phyloP scores from a whole-genome alignment of 2,329 filamentous ascomycete genomes.

The Cadophora gregata region DNA sequence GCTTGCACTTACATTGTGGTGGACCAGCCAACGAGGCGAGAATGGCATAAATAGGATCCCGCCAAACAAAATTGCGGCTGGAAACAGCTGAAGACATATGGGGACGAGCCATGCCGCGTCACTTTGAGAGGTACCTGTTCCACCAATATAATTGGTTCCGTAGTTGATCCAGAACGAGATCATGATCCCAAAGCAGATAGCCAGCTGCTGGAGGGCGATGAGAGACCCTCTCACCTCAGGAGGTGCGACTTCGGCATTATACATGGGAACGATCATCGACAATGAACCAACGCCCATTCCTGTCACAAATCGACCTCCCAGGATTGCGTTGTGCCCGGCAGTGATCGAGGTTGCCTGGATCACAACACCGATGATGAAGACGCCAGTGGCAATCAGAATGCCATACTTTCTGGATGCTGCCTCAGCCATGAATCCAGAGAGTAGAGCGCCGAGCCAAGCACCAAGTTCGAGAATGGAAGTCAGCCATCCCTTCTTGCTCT shows the following conservation, averaged over 20 bases:
- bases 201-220: slow-evolving; percentile 69
- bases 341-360: slow-evolving; percentile 68
- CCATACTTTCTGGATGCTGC: slow-evolving; percentile 71
- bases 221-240: slow-evolving; percentile 71
- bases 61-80: slow-evolving; percentile 67
- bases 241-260: slow-evolving; percentile 57
- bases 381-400: slow-evolving; percentile 66
- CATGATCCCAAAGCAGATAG: slow-evolving; percentile 63
- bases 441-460: slow-evolving; percentile 75
- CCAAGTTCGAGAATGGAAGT: slow-evolving; percentile 76
- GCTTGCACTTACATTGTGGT: slow-evolving; percentile 54
- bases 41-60: slow-evolving; percentile 85
- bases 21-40: slow-evolving; percentile 76
- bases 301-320: slow-evolving; percentile 76
- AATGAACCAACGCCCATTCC: slow-evolving; percentile 73
- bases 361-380: slow-evolving; percentile 75
- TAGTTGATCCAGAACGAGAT: slow-evolving; percentile 66
- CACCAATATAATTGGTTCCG: slow-evolving; percentile 72
- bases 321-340: slow-evolving; percentile 63
- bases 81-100: slow-evolving; percentile 72
- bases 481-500: slow-evolving; percentile 64
- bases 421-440: slow-evolving; percentile 76
- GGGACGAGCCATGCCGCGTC: slow-evolving; percentile 78
- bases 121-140: slow-evolving; percentile 61
- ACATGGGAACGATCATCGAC: slow-evolving; percentile 68